Evolutionary conservation across 1,284 basidiomycete species (phyloP), one percentile per base, ranked within the genome.

Genomic region (Microstroma glucosiphilum): DNA sequence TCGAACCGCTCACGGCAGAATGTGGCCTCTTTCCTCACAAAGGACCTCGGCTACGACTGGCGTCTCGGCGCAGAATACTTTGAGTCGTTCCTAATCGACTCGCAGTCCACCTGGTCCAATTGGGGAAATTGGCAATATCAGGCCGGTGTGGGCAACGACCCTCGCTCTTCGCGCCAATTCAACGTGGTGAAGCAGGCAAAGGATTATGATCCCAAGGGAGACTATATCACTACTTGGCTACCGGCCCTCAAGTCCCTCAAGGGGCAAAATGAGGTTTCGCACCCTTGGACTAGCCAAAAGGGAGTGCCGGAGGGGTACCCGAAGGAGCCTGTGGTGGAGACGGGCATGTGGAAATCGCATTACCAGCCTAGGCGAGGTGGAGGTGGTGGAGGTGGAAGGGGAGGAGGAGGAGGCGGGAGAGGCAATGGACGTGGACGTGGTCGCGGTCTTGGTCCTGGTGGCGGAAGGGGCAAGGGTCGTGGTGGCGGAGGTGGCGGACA

Each of bases 401-500:
- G 61, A 17, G 42, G 60, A 21, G 55, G 54, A 2, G 58, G 60
- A 1, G 40, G 65, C 21, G 57, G 68, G 17, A 49, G 62, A 8
- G 76, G 76, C n/a, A 71, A 78, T 1, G 82, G 82, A 6, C 82
- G 78, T 72, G 41, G 79, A 60, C 30, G 80, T 72, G 55, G 80
- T 70, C 40, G 63, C 68, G 65, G 86, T 83, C 69, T 80, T 83
- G 65, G 87, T 59, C 53, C 67, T 41, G 56, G 65, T 3, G 64
- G 67, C 1, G 46, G 53, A 19, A n/a, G 61, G 30, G 59, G 69
- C 13, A 49, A 64, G 15, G 60, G 64, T 11, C 15, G 21, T 12
- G 43, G 43, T 12, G 43, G 43, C 3, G 43, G 43, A n/a, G 43
- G 43, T 6, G 17, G 43, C 15, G 43, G 43, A 17, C 6, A 12